phyloP scores from a whole-genome alignment of 2,329 filamentous ascomycete species.

The Fusarium odoratissimum region DNA sequence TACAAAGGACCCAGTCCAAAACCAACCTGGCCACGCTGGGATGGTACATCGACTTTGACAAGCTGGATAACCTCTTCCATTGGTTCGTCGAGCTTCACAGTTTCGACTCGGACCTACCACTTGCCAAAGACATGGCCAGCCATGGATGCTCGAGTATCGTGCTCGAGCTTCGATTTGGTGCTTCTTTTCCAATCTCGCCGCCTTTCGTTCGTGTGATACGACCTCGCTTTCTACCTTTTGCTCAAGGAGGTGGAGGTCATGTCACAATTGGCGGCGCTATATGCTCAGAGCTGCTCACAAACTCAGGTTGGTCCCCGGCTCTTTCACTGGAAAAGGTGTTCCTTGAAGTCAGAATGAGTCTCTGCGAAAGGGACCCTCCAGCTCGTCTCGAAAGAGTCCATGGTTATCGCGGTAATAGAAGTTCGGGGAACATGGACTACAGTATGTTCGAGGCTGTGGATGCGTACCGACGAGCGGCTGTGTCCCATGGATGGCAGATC shows the following conservation, averaged over 20 bases:
- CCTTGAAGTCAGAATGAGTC: slow-evolving; percentile 81
- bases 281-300: slow-evolving; percentile 86
- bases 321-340: slow-evolving; percentile 82
- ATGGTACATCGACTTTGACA: slow-evolving; percentile 80
- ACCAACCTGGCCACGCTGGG: slow-evolving; percentile 75
- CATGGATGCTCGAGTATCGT: slow-evolving; percentile 74
- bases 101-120: slow-evolving; percentile 75
- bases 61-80: slow-evolving; percentile 82
- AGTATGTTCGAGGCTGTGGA: slow-evolving; percentile 75
- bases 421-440: slow-evolving; percentile 64
- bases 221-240: slow-evolving; percentile 80
- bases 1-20: slow-evolving; percentile 72
- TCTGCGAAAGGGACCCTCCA: slow-evolving; percentile 77
- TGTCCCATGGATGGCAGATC: slow-evolving; percentile 77
- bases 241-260: slow-evolving; percentile 82
- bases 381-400: slow-evolving; percentile 69
- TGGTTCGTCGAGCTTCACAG: slow-evolving; percentile 93
- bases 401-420: not conserved
- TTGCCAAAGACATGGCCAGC: slow-evolving; percentile 79
- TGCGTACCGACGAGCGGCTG: slow-evolving; percentile 76
- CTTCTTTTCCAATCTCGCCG: slow-evolving; percentile 79
- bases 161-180: slow-evolving; percentile 83
- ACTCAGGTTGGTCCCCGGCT: slow-evolving; percentile 81
- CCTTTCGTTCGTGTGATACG: slow-evolving; percentile 87
- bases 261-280: slow-evolving; percentile 87